These are phyloP conservation scores for Zygosaccharomyces bisporus DNA, from an alignment of 805 yeast species.

Conservation along the genomic window DNA sequence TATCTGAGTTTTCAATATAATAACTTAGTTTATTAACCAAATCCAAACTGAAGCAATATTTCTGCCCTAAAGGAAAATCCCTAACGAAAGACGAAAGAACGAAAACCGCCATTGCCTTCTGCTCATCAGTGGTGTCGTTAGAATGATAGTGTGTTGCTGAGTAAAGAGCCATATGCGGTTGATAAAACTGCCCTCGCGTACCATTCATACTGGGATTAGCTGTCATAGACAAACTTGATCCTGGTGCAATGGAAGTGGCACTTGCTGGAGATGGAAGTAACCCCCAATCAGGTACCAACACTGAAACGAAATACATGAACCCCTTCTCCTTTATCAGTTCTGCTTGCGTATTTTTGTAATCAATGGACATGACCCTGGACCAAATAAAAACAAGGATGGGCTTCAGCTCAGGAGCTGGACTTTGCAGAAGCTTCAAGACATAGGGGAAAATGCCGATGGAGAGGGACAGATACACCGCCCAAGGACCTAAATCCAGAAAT, in stretches of 20 bases:
- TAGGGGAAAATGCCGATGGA: constrained; percentile 96
- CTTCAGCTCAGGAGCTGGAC: constrained; percentile 92
- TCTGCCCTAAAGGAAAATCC: constrained; percentile 75
- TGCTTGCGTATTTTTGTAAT: constrained; percentile 82
- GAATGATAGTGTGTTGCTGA: constrained; percentile 17
- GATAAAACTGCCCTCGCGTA: constrained; percentile 20
- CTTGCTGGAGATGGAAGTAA: constrained; percentile 17
- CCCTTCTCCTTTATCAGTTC: constrained; percentile 91
- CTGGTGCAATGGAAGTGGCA: constrained; percentile 18
- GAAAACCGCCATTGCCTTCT: constrained; percentile 93
- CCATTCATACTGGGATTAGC: constrained; percentile 18
- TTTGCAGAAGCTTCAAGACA: constrained; percentile 80
- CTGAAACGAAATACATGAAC: constrained; percentile 77
- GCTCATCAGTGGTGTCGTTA: constrained; percentile 59
- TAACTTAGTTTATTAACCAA: constrained; percentile 62
- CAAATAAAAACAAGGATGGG: constrained; percentile 94
- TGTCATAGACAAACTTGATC: constrained; percentile 25
- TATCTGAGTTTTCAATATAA: constrained; percentile 68
- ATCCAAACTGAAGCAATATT: constrained; percentile 70
- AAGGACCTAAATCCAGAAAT: constrained; percentile 90
- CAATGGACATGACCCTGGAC: constrained; percentile 97
- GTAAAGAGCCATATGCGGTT: constrained; percentile 11
- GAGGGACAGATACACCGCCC: constrained; percentile 92
- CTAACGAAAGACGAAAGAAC: constrained; percentile 80
- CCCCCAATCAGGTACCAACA: constrained; percentile 51